Conservation (phyloP, 202 grass and related monocot genomes). For the Zoysia matrella region DNA sequence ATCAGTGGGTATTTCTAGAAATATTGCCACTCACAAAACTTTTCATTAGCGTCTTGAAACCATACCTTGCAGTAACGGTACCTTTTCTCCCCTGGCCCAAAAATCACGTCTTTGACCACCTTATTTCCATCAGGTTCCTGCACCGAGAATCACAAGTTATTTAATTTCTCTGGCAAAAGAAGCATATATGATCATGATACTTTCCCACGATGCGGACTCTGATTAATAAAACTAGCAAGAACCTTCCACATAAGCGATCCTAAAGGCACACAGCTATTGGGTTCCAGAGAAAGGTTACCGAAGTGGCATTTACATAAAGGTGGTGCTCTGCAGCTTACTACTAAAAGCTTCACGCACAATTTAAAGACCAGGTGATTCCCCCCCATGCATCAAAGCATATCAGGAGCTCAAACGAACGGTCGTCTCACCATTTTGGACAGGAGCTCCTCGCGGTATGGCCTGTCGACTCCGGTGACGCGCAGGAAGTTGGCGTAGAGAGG, state of each 20-base stretch:
- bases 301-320: slow-evolving; percentile 7
- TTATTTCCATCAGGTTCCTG: slow-evolving; percentile 92
- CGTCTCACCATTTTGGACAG: slow-evolving; percentile 77
- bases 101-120: slow-evolving; percentile 83
- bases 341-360: not conserved
- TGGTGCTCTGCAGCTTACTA: not conserved
- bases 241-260: slow-evolving; percentile 2
- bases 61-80: slow-evolving; percentile 94
- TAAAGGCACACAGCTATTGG: not conserved
- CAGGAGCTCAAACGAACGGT: not conserved
- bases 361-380: not conserved
- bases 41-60: not conserved
- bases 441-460: slow-evolving; percentile 76
- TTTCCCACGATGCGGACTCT: not conserved
- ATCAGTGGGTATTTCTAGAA: not conserved
- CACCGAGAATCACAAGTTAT: slow-evolving; percentile 35
- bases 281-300: not conserved
- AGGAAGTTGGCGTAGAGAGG: slow-evolving; percentile 94
- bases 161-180: not conserved
- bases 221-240: not conserved
- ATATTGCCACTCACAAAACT: not conserved
- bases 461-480: slow-evolving; percentile 61
- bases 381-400: not conserved
- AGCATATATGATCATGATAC: not conserved
- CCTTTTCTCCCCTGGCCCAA: slow-evolving; percentile 71